phyloP scores from a whole-genome alignment of 345 rosid species.

The Camelina sativa region DNA sequence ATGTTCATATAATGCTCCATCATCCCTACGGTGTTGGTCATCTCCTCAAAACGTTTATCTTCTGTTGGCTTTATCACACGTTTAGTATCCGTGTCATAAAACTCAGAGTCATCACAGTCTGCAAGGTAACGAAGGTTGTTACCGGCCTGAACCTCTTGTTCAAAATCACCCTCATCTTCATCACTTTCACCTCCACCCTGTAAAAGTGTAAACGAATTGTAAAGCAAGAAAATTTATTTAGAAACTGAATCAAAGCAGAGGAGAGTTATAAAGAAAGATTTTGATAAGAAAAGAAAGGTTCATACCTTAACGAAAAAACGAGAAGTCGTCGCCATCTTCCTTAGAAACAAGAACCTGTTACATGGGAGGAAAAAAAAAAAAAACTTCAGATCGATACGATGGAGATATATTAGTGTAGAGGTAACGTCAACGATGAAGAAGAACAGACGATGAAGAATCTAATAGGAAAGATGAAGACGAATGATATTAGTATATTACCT shows the following conservation, averaged over 20 bases:
- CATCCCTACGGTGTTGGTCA: slow-evolving; percentile 66
- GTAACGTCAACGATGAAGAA: too few relatives aligned
- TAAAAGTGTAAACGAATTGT: neutral
- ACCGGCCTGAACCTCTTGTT: slow-evolving; percentile 42
- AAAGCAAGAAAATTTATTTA: neutral
- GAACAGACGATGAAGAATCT: too few relatives aligned
- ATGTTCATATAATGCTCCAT: slow-evolving; percentile 93
- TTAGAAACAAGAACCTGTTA: neutral
- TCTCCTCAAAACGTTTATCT: slow-evolving; percentile 91
- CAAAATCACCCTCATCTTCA: slow-evolving; percentile 50
- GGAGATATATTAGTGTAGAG: too few relatives aligned
- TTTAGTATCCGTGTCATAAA: slow-evolving; percentile 34
- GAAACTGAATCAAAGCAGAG: neutral
- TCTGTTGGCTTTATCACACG: slow-evolving; percentile 85
- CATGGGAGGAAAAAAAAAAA: neutral
- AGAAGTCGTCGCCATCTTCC: neutral
- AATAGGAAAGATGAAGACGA: neutral
- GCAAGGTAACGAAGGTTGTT: slow-evolving; percentile 50
- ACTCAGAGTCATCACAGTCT: slow-evolving; percentile 53
- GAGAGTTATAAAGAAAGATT: neutral
- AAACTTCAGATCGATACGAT: neutral
- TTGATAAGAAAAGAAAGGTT: neutral
- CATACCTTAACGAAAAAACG: neutral
- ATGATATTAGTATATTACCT: neutral
- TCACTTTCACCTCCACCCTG: slow-evolving; percentile 67